Evolutionary conservation across 805 yeast species (phyloP).

Genomic region (Candida silvicultrix): DNA sequence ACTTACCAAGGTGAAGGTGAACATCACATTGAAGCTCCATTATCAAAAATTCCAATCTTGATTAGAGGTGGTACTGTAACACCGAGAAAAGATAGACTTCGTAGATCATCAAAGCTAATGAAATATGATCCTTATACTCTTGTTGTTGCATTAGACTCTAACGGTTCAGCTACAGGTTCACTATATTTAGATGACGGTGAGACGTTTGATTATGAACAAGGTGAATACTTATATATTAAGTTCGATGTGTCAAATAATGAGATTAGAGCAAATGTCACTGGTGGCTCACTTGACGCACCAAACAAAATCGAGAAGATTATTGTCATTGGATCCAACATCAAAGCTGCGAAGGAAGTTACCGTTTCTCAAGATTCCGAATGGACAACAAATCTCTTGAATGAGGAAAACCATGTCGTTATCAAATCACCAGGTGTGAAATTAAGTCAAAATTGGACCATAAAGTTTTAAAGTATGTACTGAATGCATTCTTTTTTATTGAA

Average conservation of each 20-base stretch:
- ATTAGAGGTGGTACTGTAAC: slow-evolving; percentile 76
- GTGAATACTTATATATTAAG: slow-evolving; percentile 40
- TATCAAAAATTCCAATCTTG: slow-evolving; percentile 64
- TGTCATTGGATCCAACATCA: slow-evolving; percentile 33
- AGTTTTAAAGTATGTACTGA: too few relatives aligned
- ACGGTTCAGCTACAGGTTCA: slow-evolving; percentile 47
- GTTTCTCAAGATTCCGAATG: slow-evolving; percentile 35
- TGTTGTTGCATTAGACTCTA: slow-evolving; percentile 47
- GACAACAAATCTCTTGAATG: slow-evolving; percentile 25
- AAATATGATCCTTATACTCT: slow-evolving; percentile 74
- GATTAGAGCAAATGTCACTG: slow-evolving; percentile 24
- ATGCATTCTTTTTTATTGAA: too few relatives aligned
- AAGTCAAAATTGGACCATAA: slow-evolving; percentile 41
- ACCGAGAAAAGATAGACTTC: slow-evolving; percentile 60
- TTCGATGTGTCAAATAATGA: slow-evolving; percentile 32
- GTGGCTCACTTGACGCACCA: slow-evolving; percentile 23
- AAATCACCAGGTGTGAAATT: slow-evolving; percentile 46
- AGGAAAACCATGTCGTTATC: slow-evolving; percentile 25
- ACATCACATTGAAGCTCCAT: slow-evolving; percentile 33
- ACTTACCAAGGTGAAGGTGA: slow-evolving; percentile 32
- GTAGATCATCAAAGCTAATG: slow-evolving; percentile 79
- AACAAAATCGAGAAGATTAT: slow-evolving; percentile 49
- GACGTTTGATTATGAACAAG: slow-evolving; percentile 47
- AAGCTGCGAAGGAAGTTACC: slow-evolving; percentile 6
- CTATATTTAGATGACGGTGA: slow-evolving; percentile 86